A percentile compares a stretch with the other conserved stretches of the same genome.
These are phyloP conservation scores for Kwoniella dejecticola DNA, from an alignment of 768 basidiomycete species.

Conservation along the genomic window DNA sequence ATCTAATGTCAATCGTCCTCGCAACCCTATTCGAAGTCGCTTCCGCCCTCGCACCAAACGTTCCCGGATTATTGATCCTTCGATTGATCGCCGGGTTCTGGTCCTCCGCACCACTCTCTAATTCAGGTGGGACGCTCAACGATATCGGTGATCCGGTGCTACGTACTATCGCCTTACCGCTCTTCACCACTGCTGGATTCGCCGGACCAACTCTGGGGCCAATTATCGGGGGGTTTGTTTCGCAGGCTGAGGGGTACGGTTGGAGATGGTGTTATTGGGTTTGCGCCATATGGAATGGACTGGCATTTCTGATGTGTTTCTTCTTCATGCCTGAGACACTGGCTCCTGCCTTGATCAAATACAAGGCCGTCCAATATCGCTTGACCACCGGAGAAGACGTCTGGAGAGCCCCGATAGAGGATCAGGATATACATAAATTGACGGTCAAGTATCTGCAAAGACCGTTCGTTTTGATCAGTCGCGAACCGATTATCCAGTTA, in stretches of 20 bases:
- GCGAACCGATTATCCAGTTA: constrained; percentile 34
- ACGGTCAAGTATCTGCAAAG: constrained; percentile 26
- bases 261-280: constrained; percentile 41
- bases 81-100: constrained; percentile 38
- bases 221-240: constrained; percentile 32
- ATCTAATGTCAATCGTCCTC: constrained; percentile 26
- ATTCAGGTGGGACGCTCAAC: constrained; percentile 37
- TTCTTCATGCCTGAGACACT: constrained; percentile 39
- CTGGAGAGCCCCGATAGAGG: constrained; percentile 35
- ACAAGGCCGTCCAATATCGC: constrained; percentile 29
- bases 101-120: constrained; percentile 30
- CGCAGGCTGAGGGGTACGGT: constrained; percentile 1
- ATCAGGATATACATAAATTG: constrained; percentile 27
- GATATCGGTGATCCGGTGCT: constrained; percentile 30
- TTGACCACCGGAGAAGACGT: constrained; percentile 22
- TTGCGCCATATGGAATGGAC: constrained; percentile 32
- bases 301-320: constrained; percentile 18
- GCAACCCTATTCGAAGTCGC: constrained; percentile 34
- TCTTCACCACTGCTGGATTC: constrained; percentile 33
- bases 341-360: constrained; percentile 27
- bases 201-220: constrained; percentile 34
- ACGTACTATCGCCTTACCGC: constrained; percentile 28
- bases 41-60: constrained; percentile 28
- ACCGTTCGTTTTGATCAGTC: constrained; percentile 32
- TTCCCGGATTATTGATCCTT: constrained; percentile 24